Conservation (phyloP, 1,139 yeast genomes). For the Chernovozyma sophiae-reginae region DNA sequence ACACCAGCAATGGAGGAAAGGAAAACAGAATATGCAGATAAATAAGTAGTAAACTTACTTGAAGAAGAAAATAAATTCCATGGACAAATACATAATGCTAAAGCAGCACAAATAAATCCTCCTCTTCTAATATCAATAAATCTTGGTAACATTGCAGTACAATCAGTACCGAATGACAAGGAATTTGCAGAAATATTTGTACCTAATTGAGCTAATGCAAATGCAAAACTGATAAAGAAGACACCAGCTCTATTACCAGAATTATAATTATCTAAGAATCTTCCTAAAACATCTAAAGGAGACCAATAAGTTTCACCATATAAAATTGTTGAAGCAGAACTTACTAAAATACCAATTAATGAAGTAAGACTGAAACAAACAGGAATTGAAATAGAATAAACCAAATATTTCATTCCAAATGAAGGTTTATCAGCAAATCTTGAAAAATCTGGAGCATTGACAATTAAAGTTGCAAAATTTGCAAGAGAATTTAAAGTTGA, state of each 20-base stretch:
- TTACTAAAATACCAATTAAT: constrained; percentile 79
- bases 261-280: constrained; percentile 57
- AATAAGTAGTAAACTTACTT: constrained; percentile 74
- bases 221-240: constrained; percentile 71
- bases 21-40: constrained; percentile 84
- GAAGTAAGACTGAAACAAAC: constrained; percentile 75
- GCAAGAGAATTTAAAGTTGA: constrained; percentile 80
- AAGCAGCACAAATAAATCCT: constrained; percentile 70
- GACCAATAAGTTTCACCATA: constrained; percentile 79
- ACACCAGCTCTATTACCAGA: constrained; percentile 75
- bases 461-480: constrained; percentile 80
- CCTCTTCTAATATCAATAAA: constrained; percentile 80
- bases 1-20: constrained; percentile 86
- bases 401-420: constrained; percentile 39
- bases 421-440: constrained; percentile 62
- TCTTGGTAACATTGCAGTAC: constrained; percentile 77
- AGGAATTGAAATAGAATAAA: constrained; percentile 62
- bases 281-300: constrained; percentile 71
- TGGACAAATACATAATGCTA: constrained; percentile 80
- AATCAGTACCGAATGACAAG: constrained; percentile 85
- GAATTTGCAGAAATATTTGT: constrained; percentile 92
- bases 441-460: constrained; percentile 87
- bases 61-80: constrained; percentile 80
- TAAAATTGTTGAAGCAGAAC: constrained; percentile 70
- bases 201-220: constrained; percentile 84